These are phyloP conservation scores for Cutaneotrichosporon dermatis DNA, from an alignment of 1,284 basidiomycete species.

Conservation along the genomic window DNA sequence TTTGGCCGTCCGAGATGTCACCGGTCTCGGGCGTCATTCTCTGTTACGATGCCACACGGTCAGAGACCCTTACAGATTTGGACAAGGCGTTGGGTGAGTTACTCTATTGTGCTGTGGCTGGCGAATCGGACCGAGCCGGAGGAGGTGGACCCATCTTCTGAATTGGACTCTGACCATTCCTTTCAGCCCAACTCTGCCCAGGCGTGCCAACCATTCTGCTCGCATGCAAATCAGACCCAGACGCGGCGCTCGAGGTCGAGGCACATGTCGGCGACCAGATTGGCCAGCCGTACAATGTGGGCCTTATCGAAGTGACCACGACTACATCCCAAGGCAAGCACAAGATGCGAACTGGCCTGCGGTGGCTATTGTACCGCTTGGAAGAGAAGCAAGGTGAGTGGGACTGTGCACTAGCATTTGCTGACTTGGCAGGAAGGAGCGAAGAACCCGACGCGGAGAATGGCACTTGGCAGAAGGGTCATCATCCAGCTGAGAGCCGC, in stretches of 20 bases:
- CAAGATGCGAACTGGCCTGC: slow-evolving; percentile 47
- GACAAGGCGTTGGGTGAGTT: slow-evolving; percentile 39
- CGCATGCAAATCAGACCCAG: slow-evolving; percentile 48
- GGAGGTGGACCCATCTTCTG: not conserved
- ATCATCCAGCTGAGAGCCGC: not conserved
- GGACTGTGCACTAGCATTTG: not conserved
- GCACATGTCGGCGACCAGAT: slow-evolving; percentile 43
- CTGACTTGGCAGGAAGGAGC: not conserved
- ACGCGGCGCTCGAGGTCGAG: slow-evolving; percentile 28
- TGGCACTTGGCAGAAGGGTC: not conserved
- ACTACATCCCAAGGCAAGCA: slow-evolving; percentile 39
- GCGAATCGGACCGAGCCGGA: slow-evolving; percentile 1
- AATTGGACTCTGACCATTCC: too few species aligned
- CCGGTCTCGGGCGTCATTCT: slow-evolving; percentile 39
- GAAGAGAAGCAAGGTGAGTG: slow-evolving; percentile 41
- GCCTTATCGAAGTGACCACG: slow-evolving; percentile 45
- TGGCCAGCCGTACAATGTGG: slow-evolving; percentile 45
- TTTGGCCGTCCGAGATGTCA: slow-evolving; percentile 33
- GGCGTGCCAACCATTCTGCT: slow-evolving; percentile 41
- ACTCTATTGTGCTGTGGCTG: not conserved
- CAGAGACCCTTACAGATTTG: slow-evolving; percentile 32
- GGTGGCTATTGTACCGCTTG: slow-evolving; percentile 44
- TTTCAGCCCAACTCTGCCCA: slow-evolving; percentile 23
- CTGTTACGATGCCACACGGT: slow-evolving; percentile 44
- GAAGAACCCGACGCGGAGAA: not conserved